Evolutionary conservation across 306 rosid genomes (phyloP).

Genomic region (Geum urbanum): DNA sequence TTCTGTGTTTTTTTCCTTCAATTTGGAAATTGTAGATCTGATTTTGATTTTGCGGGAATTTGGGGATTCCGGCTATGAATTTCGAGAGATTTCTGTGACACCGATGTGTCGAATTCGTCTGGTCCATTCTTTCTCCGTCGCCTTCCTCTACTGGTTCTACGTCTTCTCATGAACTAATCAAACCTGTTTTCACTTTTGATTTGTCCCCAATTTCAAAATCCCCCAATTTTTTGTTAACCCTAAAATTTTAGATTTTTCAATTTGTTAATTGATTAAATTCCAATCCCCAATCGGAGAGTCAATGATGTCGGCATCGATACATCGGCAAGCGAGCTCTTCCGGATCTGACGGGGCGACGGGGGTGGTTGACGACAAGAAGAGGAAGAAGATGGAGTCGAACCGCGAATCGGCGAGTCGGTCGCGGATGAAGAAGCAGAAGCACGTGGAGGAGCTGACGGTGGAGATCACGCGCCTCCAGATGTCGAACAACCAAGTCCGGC

Average conservation of each 20-base stretch:
- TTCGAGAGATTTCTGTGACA: conserved; percentile 38
- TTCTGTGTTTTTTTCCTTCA: neutral
- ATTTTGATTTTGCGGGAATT: neutral
- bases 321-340: conserved; percentile 54
- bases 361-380: conserved; percentile 64
- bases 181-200: neutral
- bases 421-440: conserved; percentile 90
- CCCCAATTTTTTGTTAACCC: conserved; percentile 17
- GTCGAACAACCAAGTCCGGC: conserved; percentile 40
- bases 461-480: conserved; percentile 48
- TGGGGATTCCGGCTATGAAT: conserved; percentile 29
- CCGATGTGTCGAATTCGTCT: conserved; percentile 47
- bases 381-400: conserved; percentile 91
- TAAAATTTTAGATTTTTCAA: neutral
- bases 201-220: neutral
- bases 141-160: conserved; percentile 66
- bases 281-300: no score
- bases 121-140: conserved; percentile 55
- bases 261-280: neutral
- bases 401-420: conserved; percentile 94
- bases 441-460: conserved; percentile 59
- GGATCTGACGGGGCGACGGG: conserved; percentile 12
- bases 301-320: conserved; percentile 37
- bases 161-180: conserved; percentile 57
- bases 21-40: neutral